A percentile compares a stretch with the other conserved stretches of the same genome.
Evolutionary conservation across 192 early-diverging fungal species (phyloP).

Genomic region (Backusella westeae): DNA sequence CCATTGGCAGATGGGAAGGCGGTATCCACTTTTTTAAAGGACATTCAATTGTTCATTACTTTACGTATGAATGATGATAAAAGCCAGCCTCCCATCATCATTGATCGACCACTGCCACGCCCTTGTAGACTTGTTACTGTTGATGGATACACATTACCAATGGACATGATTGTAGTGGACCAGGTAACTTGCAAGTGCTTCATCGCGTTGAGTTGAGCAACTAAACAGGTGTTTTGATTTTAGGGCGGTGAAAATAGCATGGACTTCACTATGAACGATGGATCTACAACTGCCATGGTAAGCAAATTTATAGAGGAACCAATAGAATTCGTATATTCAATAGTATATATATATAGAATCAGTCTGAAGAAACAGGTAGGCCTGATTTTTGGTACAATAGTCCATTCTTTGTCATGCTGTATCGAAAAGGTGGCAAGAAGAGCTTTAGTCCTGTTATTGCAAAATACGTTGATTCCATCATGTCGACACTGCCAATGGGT

Average conservation of each 20-base stretch:
- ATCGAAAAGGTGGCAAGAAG: neutral
- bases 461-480: neutral
- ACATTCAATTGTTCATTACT: neutral
- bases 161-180: neutral
- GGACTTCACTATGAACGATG: neutral
- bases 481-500: neutral
- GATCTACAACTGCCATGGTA: neutral
- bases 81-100: neutral
- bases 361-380: neutral
- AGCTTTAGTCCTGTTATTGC: neutral
- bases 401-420: neutral
- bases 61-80: neutral
- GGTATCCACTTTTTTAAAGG: neutral
- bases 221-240: neutral
- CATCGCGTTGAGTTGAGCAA: neutral
- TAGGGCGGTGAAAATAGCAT: neutral
- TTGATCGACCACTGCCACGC: neutral
- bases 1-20: neutral
- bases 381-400: neutral
- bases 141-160: conserved; percentile 4
- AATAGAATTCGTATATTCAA: neutral
- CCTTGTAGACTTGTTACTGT: neutral
- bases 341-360: neutral
- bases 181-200: neutral
- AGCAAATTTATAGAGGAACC: no score